Evolutionary conservation across 176 grass and related monocot genomes (phyloP), one percentile per base, ranked within the genome.

Genomic region (Aegilops sharonensis): DNA sequence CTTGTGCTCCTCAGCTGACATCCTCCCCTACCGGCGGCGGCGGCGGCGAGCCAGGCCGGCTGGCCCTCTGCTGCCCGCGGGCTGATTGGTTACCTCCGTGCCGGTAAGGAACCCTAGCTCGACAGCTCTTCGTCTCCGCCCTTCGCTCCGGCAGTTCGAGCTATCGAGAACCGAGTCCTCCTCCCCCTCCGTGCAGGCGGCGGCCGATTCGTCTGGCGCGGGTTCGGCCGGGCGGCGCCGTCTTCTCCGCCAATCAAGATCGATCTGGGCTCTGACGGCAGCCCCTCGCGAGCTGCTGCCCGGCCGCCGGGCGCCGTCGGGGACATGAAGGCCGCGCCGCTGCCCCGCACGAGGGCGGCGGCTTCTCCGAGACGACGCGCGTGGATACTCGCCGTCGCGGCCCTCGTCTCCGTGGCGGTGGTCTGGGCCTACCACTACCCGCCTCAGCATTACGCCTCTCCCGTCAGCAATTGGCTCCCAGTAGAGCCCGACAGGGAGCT

Each of bases 361-460:
- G 13, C 81, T 21, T 68, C 91, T 52, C 48, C 61, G 6, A 92
- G 78, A 31, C 84, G 83, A 21, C 89, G 79, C 29, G 63, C 74
- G 12, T 94, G 93, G 87, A 85, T 91, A 29, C 83, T 94, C 37
- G 85, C 85, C 40, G 60, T 95, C 12, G 83, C 83, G 45, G 86
- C 89, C 18, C 85, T 95, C 14, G 70, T 98, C 24, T 91, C 85
- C 47, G n/a, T 95, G 45, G 91, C 60, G 21, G 32, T 91, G 14
- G 66, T 88, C 35, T 91, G 88, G 57, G 94, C 92, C 14, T 98
- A 98, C 34, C 48, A 92, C 24, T 98, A 98, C 65, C 92, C 92
- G 73, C 92, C 94, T 8, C 88, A 40, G 50, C 94, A 73, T 24
- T 91, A 92, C 71, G 79, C 85, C 6, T 80, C 90, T 23, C 92